These are phyloP conservation scores for Crinitomyces ghanaensis DNA, from an alignment of 805 yeast genomes.

Conservation along the genomic window DNA sequence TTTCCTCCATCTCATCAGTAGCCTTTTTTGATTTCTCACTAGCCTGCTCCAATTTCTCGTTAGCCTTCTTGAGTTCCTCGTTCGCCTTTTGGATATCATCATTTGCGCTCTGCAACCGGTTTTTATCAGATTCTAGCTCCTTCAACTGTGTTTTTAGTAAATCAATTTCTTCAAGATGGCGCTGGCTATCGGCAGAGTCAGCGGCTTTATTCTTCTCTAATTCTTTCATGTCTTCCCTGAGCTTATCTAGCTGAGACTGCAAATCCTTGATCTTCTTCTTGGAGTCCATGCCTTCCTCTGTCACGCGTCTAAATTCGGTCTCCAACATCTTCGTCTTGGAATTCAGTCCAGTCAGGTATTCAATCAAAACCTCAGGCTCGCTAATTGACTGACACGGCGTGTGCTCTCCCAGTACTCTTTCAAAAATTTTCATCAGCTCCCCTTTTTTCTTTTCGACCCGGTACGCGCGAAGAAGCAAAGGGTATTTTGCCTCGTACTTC, in stretches of 20 bases:
- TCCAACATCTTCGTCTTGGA: conserved; percentile 50
- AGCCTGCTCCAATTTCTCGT: no score
- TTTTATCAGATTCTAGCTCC: no score
- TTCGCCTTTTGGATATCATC: no score
- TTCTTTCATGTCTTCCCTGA: no score
- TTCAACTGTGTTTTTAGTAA: no score
- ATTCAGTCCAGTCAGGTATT: conserved; percentile 52
- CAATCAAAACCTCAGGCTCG: conserved; percentile 60
- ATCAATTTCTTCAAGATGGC: neutral
- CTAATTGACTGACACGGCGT: conserved; percentile 72
- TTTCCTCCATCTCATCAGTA: no score
- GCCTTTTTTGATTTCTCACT: no score
- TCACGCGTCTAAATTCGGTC: conserved; percentile 48
- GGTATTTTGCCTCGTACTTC: conserved; percentile 87
- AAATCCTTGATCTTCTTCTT: conserved; percentile 5
- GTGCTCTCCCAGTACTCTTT: conserved; percentile 56
- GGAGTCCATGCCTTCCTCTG: conserved; percentile 13
- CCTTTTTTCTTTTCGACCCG: conserved; percentile 63
- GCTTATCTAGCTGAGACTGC: conserved; percentile 1
- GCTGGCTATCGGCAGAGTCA: neutral
- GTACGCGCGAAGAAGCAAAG: conserved; percentile 69
- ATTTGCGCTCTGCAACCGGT: no score
- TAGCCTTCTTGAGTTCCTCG: no score
- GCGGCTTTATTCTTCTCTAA: neutral
- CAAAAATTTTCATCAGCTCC: conserved; percentile 50